These are phyloP conservation scores for Trichoderma lentiforme DNA, from an alignment of 2,329 filamentous ascomycete species.

Conservation along the genomic window DNA sequence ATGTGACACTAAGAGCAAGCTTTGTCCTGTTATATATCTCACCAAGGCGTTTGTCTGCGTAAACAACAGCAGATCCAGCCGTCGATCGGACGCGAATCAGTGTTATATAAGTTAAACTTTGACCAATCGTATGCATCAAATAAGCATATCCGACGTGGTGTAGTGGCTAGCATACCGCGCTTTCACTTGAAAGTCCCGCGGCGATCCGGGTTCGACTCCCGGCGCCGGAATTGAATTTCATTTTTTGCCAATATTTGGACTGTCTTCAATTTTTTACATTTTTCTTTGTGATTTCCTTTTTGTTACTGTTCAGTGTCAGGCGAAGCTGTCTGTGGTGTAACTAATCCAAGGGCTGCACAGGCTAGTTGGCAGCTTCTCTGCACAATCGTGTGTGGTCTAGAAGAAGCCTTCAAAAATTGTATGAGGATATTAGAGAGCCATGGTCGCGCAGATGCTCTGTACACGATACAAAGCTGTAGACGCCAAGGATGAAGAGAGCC, in stretches of 20 bases:
- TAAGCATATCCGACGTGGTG: constrained; percentile 18
- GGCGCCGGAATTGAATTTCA: constrained; percentile 16
- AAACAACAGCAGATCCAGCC: neutral
- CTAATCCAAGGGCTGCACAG: neutral
- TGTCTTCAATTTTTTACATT: no score
- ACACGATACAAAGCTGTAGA: neutral
- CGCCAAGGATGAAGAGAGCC: neutral
- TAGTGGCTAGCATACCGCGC: constrained; percentile 20
- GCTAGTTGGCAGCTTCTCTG: neutral
- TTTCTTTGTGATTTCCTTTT: neutral
- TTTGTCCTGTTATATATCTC: neutral
- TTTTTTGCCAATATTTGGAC: neutral
- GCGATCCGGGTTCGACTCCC: constrained; percentile 20
- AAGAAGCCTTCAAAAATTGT: neutral
- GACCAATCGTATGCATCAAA: neutral
- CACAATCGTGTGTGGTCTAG: neutral
- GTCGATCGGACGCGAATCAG: accelerated
- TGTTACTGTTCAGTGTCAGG: neutral
- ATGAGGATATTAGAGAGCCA: neutral
- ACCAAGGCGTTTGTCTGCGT: neutral
- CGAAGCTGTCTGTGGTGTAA: neutral
- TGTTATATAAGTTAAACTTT: neutral
- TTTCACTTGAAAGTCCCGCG: constrained; percentile 17
- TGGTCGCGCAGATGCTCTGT: neutral
- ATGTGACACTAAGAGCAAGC: neutral